Percentiles rank a stretch among this genome's conserved stretches.
phyloP scores from a whole-genome alignment of 78 protist species.

The Dictyostelium discoideum region dicty_2.7 NC_007090.3:2737501-2738000 shows the following conservation, averaged over 20 bases:
- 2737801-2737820: conserved; percentile 15
- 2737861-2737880: not conserved
- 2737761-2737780: conserved; percentile 14
- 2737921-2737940: conserved; percentile 44
- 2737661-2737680: conserved; percentile 56
- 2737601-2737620: not conserved
- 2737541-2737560: conserved; percentile 84
- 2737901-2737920: conserved; percentile 33
- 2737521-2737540: conserved; percentile 93
- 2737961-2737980: conserved; percentile 20
- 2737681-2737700: conserved; percentile 53
- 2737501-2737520: conserved; percentile 22
- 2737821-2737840: not conserved
- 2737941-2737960: conserved; percentile 33
- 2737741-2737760: conserved; percentile 4
- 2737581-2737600: conserved; percentile 37
- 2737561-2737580: conserved; percentile 57
- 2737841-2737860: not conserved
- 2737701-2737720: conserved; percentile 18
- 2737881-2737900: conserved; percentile 17
- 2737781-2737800: not conserved
- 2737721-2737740: not conserved
- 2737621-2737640: not conserved
- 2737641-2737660: not conserved
- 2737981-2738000: not conserved